Conservation (phyloP, 768 basidiomycete species). For the Amanita exitialis region DNA sequence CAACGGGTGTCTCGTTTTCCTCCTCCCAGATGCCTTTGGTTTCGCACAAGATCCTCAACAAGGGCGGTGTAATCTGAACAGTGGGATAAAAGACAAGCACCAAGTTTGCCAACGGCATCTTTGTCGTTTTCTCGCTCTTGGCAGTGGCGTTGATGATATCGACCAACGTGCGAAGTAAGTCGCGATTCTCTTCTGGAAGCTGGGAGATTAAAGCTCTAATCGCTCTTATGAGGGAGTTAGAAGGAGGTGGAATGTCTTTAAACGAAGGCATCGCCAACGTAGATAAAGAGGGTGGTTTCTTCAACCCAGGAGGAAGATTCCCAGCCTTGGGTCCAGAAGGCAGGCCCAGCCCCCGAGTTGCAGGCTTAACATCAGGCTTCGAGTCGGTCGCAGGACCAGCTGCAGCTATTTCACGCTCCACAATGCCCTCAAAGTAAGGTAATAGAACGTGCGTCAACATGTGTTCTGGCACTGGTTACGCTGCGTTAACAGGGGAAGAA, state of each 20-base stretch:
- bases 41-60: constrained; percentile 68
- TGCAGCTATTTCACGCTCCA: constrained; percentile 42
- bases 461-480: constrained; percentile 66
- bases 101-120: constrained; percentile 90
- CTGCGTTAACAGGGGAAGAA: constrained; percentile 2
- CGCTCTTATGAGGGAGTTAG: constrained; percentile 43
- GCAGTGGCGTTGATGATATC: constrained; percentile 75
- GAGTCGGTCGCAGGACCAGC: constrained; percentile 20
- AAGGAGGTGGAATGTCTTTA: constrained; percentile 49
- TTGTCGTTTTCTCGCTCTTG: constrained; percentile 57
- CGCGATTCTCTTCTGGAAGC: constrained; percentile 74
- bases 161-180: constrained; percentile 73
- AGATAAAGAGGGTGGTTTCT: constrained; percentile 73
- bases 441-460: constrained; percentile 66
- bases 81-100: constrained; percentile 84
- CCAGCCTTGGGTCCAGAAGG: constrained; percentile 30
- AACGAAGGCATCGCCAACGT: constrained; percentile 70
- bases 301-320: constrained; percentile 25
- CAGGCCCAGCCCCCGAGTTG: constrained; percentile 18
- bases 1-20: constrained; percentile 16
- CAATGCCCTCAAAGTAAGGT: constrained; percentile 72
- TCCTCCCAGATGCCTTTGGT: constrained; percentile 55
- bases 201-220: constrained; percentile 54
- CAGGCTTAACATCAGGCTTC: constrained; percentile 10
- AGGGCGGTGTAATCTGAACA: constrained; percentile 65